A percentile compares a stretch with the other conserved stretches of the same genome.
Evolutionary conservation across 2,329 filamentous ascomycete genomes (phyloP).

Genomic region (Scedosporium minutisporum): DNA sequence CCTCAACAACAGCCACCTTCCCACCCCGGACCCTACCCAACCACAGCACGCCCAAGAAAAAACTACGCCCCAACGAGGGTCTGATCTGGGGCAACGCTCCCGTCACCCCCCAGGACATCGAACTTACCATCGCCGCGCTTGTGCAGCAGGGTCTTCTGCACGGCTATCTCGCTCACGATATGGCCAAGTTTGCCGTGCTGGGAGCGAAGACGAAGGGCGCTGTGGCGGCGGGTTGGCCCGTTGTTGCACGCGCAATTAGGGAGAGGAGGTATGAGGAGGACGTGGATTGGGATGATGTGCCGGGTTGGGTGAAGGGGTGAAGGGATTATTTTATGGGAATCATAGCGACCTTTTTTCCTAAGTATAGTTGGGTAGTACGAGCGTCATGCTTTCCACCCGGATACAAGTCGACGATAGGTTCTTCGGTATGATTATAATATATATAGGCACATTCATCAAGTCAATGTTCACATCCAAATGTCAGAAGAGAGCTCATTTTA

Average conservation of each 20-base stretch:
- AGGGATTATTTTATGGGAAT: background rate
- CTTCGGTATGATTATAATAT: too few species aligned
- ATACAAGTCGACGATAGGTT: too few species aligned
- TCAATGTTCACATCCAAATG: too few species aligned
- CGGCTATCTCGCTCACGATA: constrained; percentile 73
- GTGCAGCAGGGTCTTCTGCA: constrained; percentile 72
- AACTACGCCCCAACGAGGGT: constrained; percentile 47
- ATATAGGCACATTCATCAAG: too few species aligned
- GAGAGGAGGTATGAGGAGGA: constrained; percentile 49
- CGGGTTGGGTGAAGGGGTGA: constrained; percentile 60
- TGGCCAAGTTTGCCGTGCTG: constrained; percentile 70
- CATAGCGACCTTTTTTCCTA: too few species aligned
- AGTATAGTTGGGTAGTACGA: too few species aligned
- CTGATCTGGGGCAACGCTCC: constrained; percentile 54
- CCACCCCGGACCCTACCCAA: constrained; percentile 25
- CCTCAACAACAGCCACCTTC: constrained; percentile 8
- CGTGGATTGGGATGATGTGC: constrained; percentile 54
- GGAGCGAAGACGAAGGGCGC: constrained; percentile 61
- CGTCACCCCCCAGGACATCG: constrained; percentile 56
- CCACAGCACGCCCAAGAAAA: constrained; percentile 38
- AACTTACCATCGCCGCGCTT: constrained; percentile 66
- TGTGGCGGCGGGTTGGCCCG: constrained; percentile 65
- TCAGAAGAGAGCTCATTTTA: too few species aligned
- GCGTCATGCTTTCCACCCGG: too few species aligned
- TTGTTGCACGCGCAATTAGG: constrained; percentile 58